Conservation (phyloP, 106 monocot species). For the Phalaenopsis aphrodite region DNA sequence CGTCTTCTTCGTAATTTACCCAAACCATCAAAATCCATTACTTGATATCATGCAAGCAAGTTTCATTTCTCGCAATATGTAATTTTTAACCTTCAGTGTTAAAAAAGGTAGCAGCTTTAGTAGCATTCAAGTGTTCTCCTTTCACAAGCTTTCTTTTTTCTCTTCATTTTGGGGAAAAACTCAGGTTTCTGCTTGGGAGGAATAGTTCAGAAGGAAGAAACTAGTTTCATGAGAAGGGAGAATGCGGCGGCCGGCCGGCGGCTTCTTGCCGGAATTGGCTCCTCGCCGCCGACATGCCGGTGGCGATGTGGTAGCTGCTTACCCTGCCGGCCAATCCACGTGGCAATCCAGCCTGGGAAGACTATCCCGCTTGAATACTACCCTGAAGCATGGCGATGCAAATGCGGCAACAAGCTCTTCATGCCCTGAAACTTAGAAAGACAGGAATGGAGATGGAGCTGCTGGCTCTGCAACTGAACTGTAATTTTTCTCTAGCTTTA, state of each 20-base stretch:
- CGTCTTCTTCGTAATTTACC: neutral
- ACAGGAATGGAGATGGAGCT: slow-evolving; percentile 5
- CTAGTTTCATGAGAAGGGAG: neutral
- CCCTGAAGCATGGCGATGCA: slow-evolving; percentile 71
- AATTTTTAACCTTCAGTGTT: neutral
- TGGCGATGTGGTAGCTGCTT: slow-evolving; percentile 38
- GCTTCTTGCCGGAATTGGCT: slow-evolving; percentile 31
- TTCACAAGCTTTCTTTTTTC: neutral
- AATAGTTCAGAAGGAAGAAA: neutral
- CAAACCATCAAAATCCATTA: neutral
- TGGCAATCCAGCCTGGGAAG: slow-evolving; percentile 45
- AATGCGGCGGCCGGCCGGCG: slow-evolving; percentile 3
- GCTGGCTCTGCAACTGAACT: neutral
- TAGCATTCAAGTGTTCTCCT: neutral
- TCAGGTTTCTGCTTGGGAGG: neutral
- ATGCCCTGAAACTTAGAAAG: slow-evolving; percentile 29
- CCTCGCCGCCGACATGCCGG: slow-evolving; percentile 46
- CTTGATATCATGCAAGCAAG: neutral
- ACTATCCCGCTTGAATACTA: slow-evolving; percentile 43
- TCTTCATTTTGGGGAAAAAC: neutral
- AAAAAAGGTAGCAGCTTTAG: neutral
- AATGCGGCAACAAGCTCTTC: slow-evolving; percentile 61
- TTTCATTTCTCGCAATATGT: neutral
- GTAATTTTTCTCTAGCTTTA: neutral
- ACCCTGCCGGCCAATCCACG: slow-evolving; percentile 56